Conservation (phyloP, 179 eudicot genomes). For the Pouteria campechiana region DNA sequence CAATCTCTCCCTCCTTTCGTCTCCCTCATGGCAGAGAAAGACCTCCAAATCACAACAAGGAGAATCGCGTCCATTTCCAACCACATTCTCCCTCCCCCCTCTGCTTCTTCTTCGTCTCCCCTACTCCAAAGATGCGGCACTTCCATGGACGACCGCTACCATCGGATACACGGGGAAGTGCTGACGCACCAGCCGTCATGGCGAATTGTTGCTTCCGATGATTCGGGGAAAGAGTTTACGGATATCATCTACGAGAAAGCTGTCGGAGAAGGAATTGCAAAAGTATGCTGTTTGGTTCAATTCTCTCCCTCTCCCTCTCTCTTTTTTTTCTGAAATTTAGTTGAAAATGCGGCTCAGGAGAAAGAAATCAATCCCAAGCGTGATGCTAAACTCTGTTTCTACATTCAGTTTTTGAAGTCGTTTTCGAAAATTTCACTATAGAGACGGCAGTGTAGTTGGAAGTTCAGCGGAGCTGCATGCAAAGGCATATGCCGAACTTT, state of each 20-base stretch:
- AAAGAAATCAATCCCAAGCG: no score
- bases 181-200: conserved; percentile 42
- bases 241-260: conserved; percentile 89
- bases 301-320: not conserved
- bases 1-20: no score
- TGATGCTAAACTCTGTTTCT: no score
- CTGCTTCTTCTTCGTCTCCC: not conserved
- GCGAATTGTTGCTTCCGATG: conserved; percentile 34
- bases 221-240: conserved; percentile 38
- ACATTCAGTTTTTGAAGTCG: no score
- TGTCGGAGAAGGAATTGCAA: conserved; percentile 78
- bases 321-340: not conserved
- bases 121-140: conserved; percentile 7
- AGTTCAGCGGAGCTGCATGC: no score
- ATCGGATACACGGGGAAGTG: conserved; percentile 67
- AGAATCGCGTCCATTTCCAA: conserved; percentile 41
- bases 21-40: conserved; percentile 15
- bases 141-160: conserved; percentile 39
- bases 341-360: not conserved
- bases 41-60: conserved; percentile 22
- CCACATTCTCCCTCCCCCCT: conserved; percentile 30
- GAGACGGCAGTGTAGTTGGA: no score
- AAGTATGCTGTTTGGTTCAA: conserved; percentile 25
- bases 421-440: no score
- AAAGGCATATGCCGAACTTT: no score